These are phyloP conservation scores for Orbilia blumenaviensis DNA, from an alignment of 2,329 filamentous ascomycete species.

Conservation along the genomic window DNA sequence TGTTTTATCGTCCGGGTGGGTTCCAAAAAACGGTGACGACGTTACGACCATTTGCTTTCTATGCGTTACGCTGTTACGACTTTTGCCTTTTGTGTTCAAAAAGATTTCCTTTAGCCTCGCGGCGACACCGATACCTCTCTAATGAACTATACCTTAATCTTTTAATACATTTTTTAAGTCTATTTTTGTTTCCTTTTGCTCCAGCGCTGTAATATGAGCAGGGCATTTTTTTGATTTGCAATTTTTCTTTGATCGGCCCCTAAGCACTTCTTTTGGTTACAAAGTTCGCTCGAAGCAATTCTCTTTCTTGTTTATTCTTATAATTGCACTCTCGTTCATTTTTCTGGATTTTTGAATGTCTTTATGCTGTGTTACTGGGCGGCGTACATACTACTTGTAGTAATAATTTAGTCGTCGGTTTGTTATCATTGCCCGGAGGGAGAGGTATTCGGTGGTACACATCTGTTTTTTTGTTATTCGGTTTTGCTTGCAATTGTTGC, in stretches of 20 bases:
- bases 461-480: conserved; percentile 23
- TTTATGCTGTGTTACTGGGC: conserved; percentile 46
- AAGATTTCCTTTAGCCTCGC: conserved; percentile 55
- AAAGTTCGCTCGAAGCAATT: conserved; percentile 20
- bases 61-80: conserved; percentile 52
- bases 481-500: conserved; percentile 12
- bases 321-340: conserved; percentile 21
- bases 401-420: conserved; percentile 51
- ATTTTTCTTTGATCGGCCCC: conserved; percentile 7
- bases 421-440: conserved; percentile 23
- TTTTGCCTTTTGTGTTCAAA: conserved; percentile 53
- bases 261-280: conserved; percentile 15
- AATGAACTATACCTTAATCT: conserved; percentile 54
- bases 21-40: conserved; percentile 54
- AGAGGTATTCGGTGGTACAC: conserved; percentile 54
- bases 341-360: conserved; percentile 41
- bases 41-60: conserved; percentile 55
- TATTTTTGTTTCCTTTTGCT: conserved; percentile 10
- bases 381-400: conserved; percentile 53
- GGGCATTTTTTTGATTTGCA: conserved; percentile 34
- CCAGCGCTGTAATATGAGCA: conserved; percentile 43
- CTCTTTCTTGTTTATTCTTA: conserved; percentile 24
- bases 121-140: conserved; percentile 55
- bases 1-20: conserved; percentile 57
- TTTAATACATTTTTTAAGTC: conserved; percentile 47